A percentile compares a stretch with the other conserved stretches of the same genome.
Evolutionary conservation across 257 asterid genomes (phyloP).

Genomic region (Solanum appendiculatum): DNA sequence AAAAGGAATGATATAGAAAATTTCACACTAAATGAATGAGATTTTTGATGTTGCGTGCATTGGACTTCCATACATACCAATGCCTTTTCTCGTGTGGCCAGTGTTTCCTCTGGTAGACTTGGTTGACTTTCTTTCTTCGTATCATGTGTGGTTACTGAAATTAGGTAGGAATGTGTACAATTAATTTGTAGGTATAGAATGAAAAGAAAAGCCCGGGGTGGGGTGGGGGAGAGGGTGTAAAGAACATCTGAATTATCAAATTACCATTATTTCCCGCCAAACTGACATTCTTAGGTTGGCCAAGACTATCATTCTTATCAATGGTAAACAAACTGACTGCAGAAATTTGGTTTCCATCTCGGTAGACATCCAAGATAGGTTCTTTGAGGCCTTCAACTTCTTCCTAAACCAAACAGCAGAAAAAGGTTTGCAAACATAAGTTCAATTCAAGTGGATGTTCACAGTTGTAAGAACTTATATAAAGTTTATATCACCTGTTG

Average conservation of each 20-base stretch:
- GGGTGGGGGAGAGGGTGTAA: neutral
- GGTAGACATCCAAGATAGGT: constrained; percentile 58
- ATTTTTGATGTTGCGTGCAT: neutral
- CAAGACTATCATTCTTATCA: constrained; percentile 16
- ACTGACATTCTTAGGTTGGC: constrained; percentile 20
- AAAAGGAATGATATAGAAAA: neutral
- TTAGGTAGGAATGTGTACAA: neutral
- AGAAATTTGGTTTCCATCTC: constrained; percentile 38
- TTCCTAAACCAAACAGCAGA: constrained; percentile 33
- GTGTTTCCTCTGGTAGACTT: constrained; percentile 16
- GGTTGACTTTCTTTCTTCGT: constrained; percentile 17
- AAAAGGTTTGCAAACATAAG: constrained; percentile 1
- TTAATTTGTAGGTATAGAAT: neutral
- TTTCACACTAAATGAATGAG: neutral
- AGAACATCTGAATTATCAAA: constrained; percentile 15
- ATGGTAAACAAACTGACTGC: constrained; percentile 12
- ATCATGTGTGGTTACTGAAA: constrained; percentile 45
- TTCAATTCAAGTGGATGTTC: neutral
- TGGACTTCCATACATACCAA: neutral
- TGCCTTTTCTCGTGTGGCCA: constrained; percentile 28
- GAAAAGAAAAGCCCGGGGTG: neutral
- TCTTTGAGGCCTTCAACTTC: constrained; percentile 44
- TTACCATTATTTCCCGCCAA: constrained; percentile 38
- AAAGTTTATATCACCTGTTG: constrained; percentile 48
- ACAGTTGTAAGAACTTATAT: neutral